These are phyloP conservation scores for Cyberlindnera suaveolens DNA, from an alignment of 805 yeast species.

Conservation along the genomic window DNA sequence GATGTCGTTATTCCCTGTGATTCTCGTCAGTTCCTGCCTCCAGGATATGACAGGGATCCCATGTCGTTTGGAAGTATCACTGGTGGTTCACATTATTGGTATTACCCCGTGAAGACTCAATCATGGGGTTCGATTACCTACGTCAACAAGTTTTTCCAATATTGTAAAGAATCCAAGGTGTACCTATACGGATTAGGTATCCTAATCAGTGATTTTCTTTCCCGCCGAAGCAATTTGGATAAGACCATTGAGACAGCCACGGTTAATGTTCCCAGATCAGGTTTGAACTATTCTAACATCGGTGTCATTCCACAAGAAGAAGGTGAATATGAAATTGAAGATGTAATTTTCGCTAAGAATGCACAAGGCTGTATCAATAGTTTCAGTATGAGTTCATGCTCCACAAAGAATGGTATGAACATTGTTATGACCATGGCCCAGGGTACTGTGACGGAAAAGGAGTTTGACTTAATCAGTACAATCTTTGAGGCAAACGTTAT, in stretches of 20 bases:
- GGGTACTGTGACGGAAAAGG: slow-evolving; percentile 1
- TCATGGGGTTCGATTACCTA: slow-evolving; percentile 3
- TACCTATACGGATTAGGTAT: slow-evolving; percentile 16
- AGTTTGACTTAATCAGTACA: slow-evolving; percentile 7
- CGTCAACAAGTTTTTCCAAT: slow-evolving; percentile 7
- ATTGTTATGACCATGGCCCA: slow-evolving; percentile 11
- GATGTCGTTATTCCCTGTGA: slow-evolving; percentile 17
- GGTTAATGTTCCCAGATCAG: slow-evolving; percentile 8
- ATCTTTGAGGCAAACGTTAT: slow-evolving; percentile 6
- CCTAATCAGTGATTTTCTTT: slow-evolving; percentile 7
- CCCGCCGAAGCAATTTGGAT: slow-evolving; percentile 11
- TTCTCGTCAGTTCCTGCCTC: slow-evolving; percentile 12
- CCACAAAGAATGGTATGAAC: slow-evolving; percentile 14
- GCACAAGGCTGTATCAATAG: slow-evolving; percentile 11
- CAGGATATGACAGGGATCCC: slow-evolving; percentile 4
- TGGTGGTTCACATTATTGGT: slow-evolving; percentile 15
- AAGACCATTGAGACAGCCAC: slow-evolving; percentile 4
- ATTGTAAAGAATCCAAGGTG: background rate
- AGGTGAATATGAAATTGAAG: slow-evolving; percentile 7
- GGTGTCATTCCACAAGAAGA: slow-evolving; percentile 7
- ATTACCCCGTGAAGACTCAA: slow-evolving; percentile 4
- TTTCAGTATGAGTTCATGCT: slow-evolving; percentile 6
- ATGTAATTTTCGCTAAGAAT: slow-evolving; percentile 10
- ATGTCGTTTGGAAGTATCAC: slow-evolving; percentile 17
- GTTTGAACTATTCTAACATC: slow-evolving; percentile 17